These are phyloP conservation scores for Carex littledalei DNA, from an alignment of 176 grass and related monocot genomes.

Conservation along the genomic window DNA sequence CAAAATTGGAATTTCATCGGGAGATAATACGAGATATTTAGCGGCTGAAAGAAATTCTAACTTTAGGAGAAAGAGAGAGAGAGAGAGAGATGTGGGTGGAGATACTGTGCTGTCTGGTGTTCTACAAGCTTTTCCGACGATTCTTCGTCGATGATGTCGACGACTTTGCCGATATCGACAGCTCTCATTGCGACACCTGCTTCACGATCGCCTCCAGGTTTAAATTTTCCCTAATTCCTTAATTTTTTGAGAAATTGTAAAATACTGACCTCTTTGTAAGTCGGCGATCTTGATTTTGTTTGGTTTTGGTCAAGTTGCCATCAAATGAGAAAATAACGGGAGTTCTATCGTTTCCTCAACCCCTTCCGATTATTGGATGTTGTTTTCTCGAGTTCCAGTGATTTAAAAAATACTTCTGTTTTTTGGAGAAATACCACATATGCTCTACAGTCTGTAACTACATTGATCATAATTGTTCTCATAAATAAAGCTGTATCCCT, in stretches of 20 bases:
- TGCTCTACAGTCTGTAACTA: background rate
- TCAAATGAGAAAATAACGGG: background rate
- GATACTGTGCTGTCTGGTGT: constrained; percentile 73
- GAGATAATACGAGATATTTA: background rate
- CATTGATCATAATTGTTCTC: background rate
- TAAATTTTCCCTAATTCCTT: background rate
- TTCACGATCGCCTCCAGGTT: constrained; percentile 70
- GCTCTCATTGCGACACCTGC: constrained; percentile 61
- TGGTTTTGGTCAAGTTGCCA: background rate
- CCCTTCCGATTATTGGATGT: background rate
- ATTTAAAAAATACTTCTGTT: background rate
- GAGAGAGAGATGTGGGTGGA: constrained; percentile 64
- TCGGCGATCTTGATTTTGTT: background rate
- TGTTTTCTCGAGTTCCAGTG: background rate
- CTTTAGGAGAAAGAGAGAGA: background rate
- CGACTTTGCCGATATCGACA: constrained; percentile 56
- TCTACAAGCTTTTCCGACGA: constrained; percentile 60
- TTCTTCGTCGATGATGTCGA: constrained; percentile 33
- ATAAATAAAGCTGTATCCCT: background rate
- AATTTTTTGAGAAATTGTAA: background rate
- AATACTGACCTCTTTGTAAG: background rate
- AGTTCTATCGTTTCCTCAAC: background rate
- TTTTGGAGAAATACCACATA: background rate
- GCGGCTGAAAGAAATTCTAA: background rate
- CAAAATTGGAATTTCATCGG: background rate